phyloP scores from a whole-genome alignment of 1,284 basidiomycete genomes.

The Chiua sp. region DNA sequence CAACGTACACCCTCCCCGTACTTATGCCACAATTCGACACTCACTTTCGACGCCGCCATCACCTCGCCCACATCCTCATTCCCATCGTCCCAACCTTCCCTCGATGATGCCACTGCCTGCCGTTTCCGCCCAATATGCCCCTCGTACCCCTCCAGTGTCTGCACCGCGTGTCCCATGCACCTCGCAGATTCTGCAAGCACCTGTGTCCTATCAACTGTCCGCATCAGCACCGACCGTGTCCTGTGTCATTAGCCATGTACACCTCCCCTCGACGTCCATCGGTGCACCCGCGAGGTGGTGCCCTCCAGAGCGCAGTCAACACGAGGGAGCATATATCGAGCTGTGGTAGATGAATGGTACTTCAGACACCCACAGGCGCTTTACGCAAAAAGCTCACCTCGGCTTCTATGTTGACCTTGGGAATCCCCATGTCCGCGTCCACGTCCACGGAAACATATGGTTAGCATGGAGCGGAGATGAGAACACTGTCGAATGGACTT shows the following conservation, averaged over 20 bases:
- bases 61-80: slow-evolving; percentile 20
- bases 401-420: slow-evolving; percentile 52
- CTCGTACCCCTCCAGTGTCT: slow-evolving; percentile 32
- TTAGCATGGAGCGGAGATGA: neutral
- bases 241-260: neutral
- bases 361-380: slow-evolving; percentile 51
- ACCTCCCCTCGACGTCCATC: slow-evolving; percentile 25
- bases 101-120: slow-evolving; percentile 15
- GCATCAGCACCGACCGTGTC: neutral
- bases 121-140: slow-evolving; percentile 10
- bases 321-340: slow-evolving; percentile 35
- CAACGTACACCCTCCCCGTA: neutral
- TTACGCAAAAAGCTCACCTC: slow-evolving; percentile 66
- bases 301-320: slow-evolving; percentile 38
- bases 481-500: neutral
- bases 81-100: neutral
- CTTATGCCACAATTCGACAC: slow-evolving; percentile 19
- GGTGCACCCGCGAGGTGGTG: slow-evolving; percentile 17
- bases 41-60: slow-evolving; percentile 14
- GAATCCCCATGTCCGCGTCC: slow-evolving; percentile 36
- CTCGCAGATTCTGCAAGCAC: slow-evolving; percentile 33
- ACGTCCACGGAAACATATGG: slow-evolving; percentile 2
- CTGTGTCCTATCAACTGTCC: slow-evolving; percentile 12
- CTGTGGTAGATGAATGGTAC: slow-evolving; percentile 22
- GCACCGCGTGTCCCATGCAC: slow-evolving; percentile 29